Conservation (phyloP, 2,329 filamentous ascomycete species). For the Colletotrichum sp. region DNA sequence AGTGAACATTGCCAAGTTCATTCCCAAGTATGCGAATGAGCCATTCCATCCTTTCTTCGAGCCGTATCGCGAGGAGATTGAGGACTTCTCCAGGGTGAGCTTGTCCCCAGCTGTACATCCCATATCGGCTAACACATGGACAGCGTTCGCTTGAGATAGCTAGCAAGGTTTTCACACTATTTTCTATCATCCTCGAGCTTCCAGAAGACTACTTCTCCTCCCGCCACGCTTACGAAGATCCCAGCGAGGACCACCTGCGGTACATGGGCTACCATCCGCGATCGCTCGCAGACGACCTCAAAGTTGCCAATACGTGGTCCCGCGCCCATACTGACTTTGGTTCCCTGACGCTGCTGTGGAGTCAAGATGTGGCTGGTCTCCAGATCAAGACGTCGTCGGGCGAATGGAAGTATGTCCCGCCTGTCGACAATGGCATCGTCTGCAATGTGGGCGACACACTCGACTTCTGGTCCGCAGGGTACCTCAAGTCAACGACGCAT, state of each 20-base stretch:
- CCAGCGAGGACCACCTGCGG: conserved; percentile 59
- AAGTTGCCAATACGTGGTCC: conserved; percentile 28
- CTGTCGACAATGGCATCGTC: conserved; percentile 48
- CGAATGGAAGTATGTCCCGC: conserved; percentile 48
- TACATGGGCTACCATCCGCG: conserved; percentile 60
- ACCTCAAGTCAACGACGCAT: conserved; percentile 38
- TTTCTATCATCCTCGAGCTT: conserved; percentile 57
- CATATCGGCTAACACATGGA: conserved; percentile 38
- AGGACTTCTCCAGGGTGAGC: conserved; percentile 49
- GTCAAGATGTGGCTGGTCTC: conserved; percentile 57
- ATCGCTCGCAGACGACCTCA: conserved; percentile 41
- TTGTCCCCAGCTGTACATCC: conserved; percentile 28
- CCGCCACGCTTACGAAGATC: conserved; percentile 54
- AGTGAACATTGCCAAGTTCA: conserved; percentile 60
- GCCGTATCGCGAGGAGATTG: conserved; percentile 50
- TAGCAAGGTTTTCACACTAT: conserved; percentile 29
- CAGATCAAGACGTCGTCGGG: conserved; percentile 47
- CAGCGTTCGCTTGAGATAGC: conserved; percentile 33
- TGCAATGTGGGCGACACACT: conserved; percentile 44
- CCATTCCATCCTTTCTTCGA: conserved; percentile 41
- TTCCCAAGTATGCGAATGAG: conserved; percentile 37
- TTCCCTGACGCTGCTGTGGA: conserved; percentile 57
- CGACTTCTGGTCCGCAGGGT: conserved; percentile 32
- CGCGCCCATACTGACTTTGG: conserved; percentile 56
- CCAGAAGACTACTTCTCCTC: conserved; percentile 57